Conservation (phyloP, 176 grass and related monocot species). For the Tuctoria greenei region DNA sequence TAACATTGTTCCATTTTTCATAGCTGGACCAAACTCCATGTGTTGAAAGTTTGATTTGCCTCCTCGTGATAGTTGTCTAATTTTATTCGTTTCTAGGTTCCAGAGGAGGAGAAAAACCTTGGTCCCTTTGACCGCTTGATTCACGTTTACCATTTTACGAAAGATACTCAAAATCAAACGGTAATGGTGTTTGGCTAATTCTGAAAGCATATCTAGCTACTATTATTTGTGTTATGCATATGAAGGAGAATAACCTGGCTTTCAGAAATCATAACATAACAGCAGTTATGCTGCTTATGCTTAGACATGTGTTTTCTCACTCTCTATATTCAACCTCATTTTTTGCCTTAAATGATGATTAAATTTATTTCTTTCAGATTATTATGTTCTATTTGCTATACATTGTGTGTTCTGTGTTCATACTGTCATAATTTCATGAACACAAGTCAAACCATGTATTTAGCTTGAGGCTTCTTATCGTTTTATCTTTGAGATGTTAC, state of each 20-base stretch:
- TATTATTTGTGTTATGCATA: constrained; percentile 1
- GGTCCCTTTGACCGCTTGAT: constrained; percentile 87
- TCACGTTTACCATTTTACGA: constrained; percentile 96
- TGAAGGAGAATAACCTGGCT: neutral
- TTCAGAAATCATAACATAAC: neutral
- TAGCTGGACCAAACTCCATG: neutral
- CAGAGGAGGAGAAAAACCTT: constrained; percentile 94
- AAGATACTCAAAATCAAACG: constrained; percentile 91
- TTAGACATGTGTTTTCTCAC: constrained; percentile 16
- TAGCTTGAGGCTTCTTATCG: neutral
- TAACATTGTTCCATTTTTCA: constrained; percentile 37
- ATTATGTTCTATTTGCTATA: neutral
- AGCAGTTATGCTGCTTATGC: neutral
- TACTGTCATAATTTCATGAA: neutral
- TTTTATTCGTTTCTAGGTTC: constrained; percentile 63
- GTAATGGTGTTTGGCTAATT: constrained; percentile 54
- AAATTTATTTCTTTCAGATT: neutral
- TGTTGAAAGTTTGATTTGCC: neutral
- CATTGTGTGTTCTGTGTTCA: neutral
- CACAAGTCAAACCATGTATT: neutral
- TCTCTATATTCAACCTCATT: neutral
- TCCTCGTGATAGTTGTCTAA: neutral
- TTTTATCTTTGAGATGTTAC: neutral
- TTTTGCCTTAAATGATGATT: neutral
- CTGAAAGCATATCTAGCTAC: neutral